Evolutionary conservation across 1,284 basidiomycete genomes (phyloP), one percentile per base, ranked within the genome.

Genomic region (Sanghuangporus weigelae): DNA sequence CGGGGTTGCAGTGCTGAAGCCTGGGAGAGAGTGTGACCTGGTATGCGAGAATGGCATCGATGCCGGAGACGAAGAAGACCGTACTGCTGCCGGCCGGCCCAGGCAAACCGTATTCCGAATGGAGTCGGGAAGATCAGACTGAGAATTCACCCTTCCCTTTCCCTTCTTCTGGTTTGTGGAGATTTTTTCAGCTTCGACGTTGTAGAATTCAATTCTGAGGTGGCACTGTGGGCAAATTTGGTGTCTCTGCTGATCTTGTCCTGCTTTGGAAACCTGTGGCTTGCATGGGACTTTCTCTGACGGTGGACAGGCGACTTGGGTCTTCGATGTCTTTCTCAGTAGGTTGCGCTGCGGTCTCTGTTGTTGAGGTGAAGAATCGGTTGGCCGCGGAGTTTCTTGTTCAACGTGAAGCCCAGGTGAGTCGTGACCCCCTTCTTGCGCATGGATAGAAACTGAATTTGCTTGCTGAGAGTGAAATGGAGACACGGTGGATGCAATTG

Each of bases 401-500:
- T 65, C 64, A 46, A 65, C 39, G 12, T 55, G 44, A 23, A 62
- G 36, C 64, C 60, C 62, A 19, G 61, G 54, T 14, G 64, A 61
- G 38, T 57, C 55, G 48, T 36, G 51, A 14, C 57, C 63, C 11
- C 53, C 51, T 8, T 48, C 31, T 10, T 49, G 51, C 11, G 62
- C n/a, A 40, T 40, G 19, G 16, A n/a, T 23, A n/a, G 35, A 31
- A 21, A n/a, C 7, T n/a, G 40, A 54, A 14, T 60, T 23, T 26
- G 44, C 44, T 16, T 50, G 44, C 31, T 36, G 46, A 7, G 58
- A 50, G 21, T 44, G 14, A 23, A 38, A 35, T 19, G 26, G 58
- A 39, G 46, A 36, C 26, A 36, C 54, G 31, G 46, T 38, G 3
- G 56, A 51, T 7, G 56, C 56, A 14, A 26, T 19, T 39, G 48